Evolutionary conservation across 2,329 filamentous ascomycete species (phyloP).

Genomic region (Ophiosphaerella korrae): DNA sequence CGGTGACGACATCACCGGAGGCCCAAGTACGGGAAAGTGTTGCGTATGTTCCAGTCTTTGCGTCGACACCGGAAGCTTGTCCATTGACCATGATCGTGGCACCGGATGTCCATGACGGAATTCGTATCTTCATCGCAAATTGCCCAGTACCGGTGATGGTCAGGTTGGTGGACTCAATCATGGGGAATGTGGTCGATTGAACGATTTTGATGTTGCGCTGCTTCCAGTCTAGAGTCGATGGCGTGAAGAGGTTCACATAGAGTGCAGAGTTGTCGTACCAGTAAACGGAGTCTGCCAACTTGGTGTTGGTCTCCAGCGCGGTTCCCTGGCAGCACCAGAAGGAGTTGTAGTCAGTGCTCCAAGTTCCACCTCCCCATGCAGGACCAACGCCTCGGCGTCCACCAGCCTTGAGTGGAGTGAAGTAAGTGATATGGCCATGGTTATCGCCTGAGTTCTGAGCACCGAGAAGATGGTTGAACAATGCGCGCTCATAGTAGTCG

Average conservation of each 20-base stretch:
- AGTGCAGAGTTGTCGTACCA: constrained; percentile 51
- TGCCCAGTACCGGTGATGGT: constrained; percentile 42
- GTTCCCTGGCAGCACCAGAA: constrained; percentile 63
- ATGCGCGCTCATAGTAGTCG: constrained; percentile 59
- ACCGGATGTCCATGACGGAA: constrained; percentile 53
- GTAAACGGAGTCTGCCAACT: constrained; percentile 60
- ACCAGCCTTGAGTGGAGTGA: constrained; percentile 57
- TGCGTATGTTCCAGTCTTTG: constrained; percentile 50
- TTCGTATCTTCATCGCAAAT: constrained; percentile 51
- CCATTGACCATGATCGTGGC: constrained; percentile 54
- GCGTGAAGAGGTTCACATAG: constrained; percentile 58
- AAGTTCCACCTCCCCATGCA: constrained; percentile 59
- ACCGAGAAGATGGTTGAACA: constrained; percentile 59
- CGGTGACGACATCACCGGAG: constrained; percentile 50
- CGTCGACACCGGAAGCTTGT: constrained; percentile 24
- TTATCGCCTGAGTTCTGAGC: constrained; percentile 52
- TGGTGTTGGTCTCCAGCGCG: constrained; percentile 59
- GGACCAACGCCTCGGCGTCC: constrained; percentile 57
- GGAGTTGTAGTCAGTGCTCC: constrained; percentile 59
- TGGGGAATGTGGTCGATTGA: constrained; percentile 54
- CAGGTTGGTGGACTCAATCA: constrained; percentile 49
- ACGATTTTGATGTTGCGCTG: constrained; percentile 48
- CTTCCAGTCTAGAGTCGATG: constrained; percentile 54
- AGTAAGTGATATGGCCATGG: constrained; percentile 61
- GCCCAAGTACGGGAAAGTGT: constrained; percentile 51